phyloP scores from a whole-genome alignment of 495 filamentous ascomycete genomes.

The Neurospora sp. region DNA sequence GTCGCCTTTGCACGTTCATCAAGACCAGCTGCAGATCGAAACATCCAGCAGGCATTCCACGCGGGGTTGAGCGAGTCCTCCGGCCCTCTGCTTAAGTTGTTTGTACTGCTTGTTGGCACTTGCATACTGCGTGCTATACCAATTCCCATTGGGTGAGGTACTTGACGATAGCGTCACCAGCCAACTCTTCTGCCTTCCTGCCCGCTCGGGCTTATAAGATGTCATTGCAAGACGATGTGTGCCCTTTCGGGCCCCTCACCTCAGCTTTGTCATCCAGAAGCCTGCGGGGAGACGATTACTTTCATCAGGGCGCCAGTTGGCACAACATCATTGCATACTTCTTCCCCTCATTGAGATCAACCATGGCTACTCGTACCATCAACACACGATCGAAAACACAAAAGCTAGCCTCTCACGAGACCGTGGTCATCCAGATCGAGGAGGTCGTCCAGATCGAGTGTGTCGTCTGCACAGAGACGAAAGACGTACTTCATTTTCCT shows the following conservation, averaged over 20 bases:
- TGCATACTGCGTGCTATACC: not conserved
- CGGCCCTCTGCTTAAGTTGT: not conserved
- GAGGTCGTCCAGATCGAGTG: not conserved
- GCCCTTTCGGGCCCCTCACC: not conserved
- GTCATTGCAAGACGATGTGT: not conserved
- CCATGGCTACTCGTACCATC: not conserved
- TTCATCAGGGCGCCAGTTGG: not conserved
- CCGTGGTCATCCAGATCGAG: not conserved
- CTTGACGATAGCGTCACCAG: not conserved
- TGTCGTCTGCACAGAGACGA: constrained; percentile 5
- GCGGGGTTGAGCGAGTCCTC: not conserved
- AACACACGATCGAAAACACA: not conserved
- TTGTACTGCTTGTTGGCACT: not conserved
- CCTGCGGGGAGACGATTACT: not conserved
- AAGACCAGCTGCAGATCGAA: not conserved
- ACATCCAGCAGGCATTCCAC: not conserved
- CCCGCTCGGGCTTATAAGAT: not conserved
- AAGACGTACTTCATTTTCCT: not conserved
- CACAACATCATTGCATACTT: not conserved
- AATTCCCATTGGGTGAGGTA: not conserved
- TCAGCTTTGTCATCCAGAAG: not conserved
- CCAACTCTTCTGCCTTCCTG: not conserved
- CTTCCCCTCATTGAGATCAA: not conserved
- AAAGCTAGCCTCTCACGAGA: not conserved
- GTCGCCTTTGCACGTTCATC: not conserved